These are phyloP conservation scores for Cercospora janseana DNA, from an alignment of 2,329 filamentous ascomycete genomes.

Conservation along the genomic window DNA sequence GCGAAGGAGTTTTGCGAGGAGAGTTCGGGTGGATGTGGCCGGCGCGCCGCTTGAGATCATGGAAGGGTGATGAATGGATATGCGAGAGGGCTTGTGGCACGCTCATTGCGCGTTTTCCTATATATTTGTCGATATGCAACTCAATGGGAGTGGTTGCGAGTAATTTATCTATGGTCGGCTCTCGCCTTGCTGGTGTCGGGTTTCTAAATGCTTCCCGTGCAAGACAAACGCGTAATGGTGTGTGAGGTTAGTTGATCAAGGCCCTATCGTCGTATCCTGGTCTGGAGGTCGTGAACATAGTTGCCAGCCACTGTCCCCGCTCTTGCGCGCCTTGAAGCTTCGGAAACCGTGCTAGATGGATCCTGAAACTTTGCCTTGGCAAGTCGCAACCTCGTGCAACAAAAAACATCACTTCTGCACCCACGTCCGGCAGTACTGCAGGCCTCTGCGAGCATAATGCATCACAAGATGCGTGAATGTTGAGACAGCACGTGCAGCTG, in stretches of 20 bases:
- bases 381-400: background rate
- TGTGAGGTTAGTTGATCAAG: too few species aligned
- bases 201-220: too few species aligned
- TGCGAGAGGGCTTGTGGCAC: conserved; percentile 3
- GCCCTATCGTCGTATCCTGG: too few species aligned
- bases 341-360: background rate
- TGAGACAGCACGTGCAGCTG: too few species aligned
- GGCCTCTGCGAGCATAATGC: too few species aligned
- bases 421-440: too few species aligned
- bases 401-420: background rate
- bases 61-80: background rate
- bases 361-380: background rate
- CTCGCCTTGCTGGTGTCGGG: background rate
- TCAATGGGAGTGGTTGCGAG: conserved; percentile 10
- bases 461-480: too few species aligned
- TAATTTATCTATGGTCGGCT: background rate
- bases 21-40: conserved; percentile 4
- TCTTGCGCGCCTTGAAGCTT: background rate
- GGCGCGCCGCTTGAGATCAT: conserved; percentile 1
- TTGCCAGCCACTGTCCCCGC: background rate
- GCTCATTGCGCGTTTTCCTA: conserved; percentile 1
- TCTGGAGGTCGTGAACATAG: too few species aligned
- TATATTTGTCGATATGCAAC: conserved; percentile 7
- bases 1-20: conserved; percentile 7
- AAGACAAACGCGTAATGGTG: too few species aligned